phyloP scores from a whole-genome alignment of 2,329 filamentous ascomycete species.

The Exophiala viscosa region DNA sequence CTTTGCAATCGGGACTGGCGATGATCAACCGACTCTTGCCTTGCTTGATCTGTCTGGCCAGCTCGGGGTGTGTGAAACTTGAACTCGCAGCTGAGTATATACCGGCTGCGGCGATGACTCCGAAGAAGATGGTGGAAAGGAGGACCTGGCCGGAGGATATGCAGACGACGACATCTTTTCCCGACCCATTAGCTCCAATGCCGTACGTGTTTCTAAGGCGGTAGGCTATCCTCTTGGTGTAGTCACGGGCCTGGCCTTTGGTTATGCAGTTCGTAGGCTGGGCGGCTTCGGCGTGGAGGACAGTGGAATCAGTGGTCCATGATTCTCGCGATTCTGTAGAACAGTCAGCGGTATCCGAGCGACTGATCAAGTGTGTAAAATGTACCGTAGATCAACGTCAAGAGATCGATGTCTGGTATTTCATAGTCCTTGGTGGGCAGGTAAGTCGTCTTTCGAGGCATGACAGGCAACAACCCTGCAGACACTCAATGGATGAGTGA shows the following conservation, averaged over 20 bases:
- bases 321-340: slow-evolving; percentile 19
- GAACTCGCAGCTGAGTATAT: slow-evolving; percentile 47
- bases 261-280: slow-evolving; percentile 53
- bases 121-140: slow-evolving; percentile 53
- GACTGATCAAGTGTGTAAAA: not conserved
- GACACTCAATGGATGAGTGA: too few species aligned
- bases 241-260: slow-evolving; percentile 47
- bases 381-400: slow-evolving; percentile 24
- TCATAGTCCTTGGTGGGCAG: slow-evolving; percentile 25
- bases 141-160: slow-evolving; percentile 57
- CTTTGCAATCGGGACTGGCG: slow-evolving; percentile 49
- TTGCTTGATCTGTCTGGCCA: slow-evolving; percentile 22
- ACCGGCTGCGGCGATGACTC: slow-evolving; percentile 57
- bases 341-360: not conserved
- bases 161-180: slow-evolving; percentile 54
- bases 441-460: slow-evolving; percentile 17
- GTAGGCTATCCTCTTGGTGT: slow-evolving; percentile 54
- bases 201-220: slow-evolving; percentile 53
- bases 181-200: slow-evolving; percentile 49
- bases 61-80: slow-evolving; percentile 18
- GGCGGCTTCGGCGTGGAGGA: slow-evolving; percentile 57
- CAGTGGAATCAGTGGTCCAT: slow-evolving; percentile 43
- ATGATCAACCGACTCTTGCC: slow-evolving; percentile 36
- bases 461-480: not conserved
- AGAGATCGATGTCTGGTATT: slow-evolving; percentile 22